Base-by-base conservation (phyloP, 805 yeast species). In the Pichia rugopelliculosa region DNA sequence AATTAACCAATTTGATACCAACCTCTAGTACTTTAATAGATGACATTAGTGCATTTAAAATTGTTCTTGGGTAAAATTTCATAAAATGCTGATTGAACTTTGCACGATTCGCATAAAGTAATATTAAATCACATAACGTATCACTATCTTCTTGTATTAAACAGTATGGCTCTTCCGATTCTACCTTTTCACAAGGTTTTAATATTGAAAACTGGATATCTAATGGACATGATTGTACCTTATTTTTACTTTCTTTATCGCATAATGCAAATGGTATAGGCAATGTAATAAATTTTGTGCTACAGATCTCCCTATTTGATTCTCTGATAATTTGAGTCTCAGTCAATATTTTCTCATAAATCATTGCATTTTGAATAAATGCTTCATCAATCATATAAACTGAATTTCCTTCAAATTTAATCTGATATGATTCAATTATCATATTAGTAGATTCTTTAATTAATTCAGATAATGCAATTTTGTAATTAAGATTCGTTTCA, bases 21-120 rank as follows among this genome's bases (percentile, higher is more conserved):
- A 6, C 18, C n/a, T 30, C 34, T 30, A 30, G 3, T 15, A 30
- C 34, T n/a, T 30, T 30, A 6, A 30, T 30, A 7, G 34, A 30
- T 30, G 34, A 30, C n/a, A 18, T n/a, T 30, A 30, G 7, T 17
- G 39, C 39, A n/a, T 30, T 30, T 30, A 30, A 30, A n/a, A 30
- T 30, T n/a, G 34, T n/a, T n/a, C n/a, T 30, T 2, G 34, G 24
- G 18, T 22, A 36, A 12, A 36, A 65, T 3, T 67, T 62, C 61
- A 75, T 65, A 53, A 76, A 76, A 25, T 77, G 79, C 52, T 75
- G 79, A 50, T 74, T 71, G 44, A 76, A 64, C 48, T 76, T 76
- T 23, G 34, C 76, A 46, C 76, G 60, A 51, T 75, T 76, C 44
- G 75, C 72, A 54, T 74, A 70, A n/a, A 76, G 59, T 24, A 72